These are phyloP conservation scores for Leccinum sublutescens DNA, from an alignment of 768 basidiomycete species.

Conservation along the genomic window DNA sequence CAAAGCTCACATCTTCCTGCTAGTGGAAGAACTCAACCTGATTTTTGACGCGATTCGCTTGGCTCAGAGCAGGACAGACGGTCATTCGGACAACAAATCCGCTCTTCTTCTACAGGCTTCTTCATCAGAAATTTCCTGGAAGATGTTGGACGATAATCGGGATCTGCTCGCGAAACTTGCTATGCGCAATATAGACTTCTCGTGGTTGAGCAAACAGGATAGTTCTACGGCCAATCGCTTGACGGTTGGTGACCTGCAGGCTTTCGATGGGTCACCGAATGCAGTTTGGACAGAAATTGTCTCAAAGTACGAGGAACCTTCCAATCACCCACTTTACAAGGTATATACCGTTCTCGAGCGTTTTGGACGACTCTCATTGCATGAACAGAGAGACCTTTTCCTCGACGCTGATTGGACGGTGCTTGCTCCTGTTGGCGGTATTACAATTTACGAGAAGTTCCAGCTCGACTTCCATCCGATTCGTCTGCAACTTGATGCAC, in stretches of 20 bases:
- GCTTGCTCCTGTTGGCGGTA: conserved; percentile 90
- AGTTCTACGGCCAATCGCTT: conserved; percentile 81
- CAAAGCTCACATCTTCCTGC: conserved; percentile 66
- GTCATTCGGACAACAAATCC: conserved; percentile 69
- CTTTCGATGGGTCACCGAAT: conserved; percentile 80
- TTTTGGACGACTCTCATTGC: conserved; percentile 6
- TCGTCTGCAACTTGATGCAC: conserved; percentile 81
- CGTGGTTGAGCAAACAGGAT: conserved; percentile 84
- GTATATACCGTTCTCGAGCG: conserved; percentile 32
- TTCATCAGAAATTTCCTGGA: conserved; percentile 88
- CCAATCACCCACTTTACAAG: conserved; percentile 70
- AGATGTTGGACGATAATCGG: conserved; percentile 73
- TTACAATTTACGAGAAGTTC: conserved; percentile 83
- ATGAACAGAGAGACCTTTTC: conserved; percentile 64
- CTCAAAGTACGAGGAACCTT: conserved; percentile 69
- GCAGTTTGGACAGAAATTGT: conserved; percentile 89
- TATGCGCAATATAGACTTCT: conserved; percentile 74
- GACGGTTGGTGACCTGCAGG: conserved; percentile 72
- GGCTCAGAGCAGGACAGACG: conserved; percentile 72
- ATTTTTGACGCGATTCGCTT: conserved; percentile 86
- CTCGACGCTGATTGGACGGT: conserved; percentile 76
- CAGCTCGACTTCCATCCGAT: conserved; percentile 83
- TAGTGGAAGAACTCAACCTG: conserved; percentile 76
- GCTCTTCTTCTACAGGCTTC: conserved; percentile 79
- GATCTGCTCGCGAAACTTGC: conserved; percentile 83